Evolutionary conservation across 2,329 filamentous ascomycete species (phyloP), one percentile per base, ranked within the genome.

Genomic region (Incumbomyces lentus): DNA sequence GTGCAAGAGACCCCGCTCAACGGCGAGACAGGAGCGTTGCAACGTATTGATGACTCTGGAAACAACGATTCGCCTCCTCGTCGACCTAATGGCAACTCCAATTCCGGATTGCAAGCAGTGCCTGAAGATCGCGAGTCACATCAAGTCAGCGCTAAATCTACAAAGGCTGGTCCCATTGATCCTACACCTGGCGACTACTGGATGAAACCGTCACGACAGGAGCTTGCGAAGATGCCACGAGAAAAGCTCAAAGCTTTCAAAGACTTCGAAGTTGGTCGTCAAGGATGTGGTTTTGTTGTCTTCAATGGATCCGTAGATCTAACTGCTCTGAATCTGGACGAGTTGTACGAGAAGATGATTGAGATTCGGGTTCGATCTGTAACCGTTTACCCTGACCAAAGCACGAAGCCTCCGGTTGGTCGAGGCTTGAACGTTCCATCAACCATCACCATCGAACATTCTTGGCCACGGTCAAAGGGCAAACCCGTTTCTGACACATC

Each of bases 341-440:
- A 86, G n/a, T 75, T 98, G 18, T 83, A 78, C 42, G 84, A 76
- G 40, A 76, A 74, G 19, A 82, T 95, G 56, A 84, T 96, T 31
- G 72, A 81, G 44, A 78, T 96, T 40, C 75, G 78, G 36, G 75
- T 82, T 41, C 84, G 92, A 31, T 83, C 82, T 7, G 86, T 87
- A 18, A 95, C 90, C 0, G 92, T 96, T 6, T 98, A 98, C 60
- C 82, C 73, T 3, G 76, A 83, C 37, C 72, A 80, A 34, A 74
- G 76, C 4, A 80, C 81, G 60, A 98, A 95, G 67, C 89, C 92
- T 13, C 76, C 83, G 0, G 75, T 82, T 48, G 92, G 93, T 48
- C 86, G 88, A 60, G 90, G 87, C 5, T 74, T 98, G 53, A 98
- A 98, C 59, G 86, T 95, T 6, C 89, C 88, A 2, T 86, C 92